Evolutionary conservation across 2,329 filamentous ascomycete genomes (phyloP), one percentile per base, ranked within the genome.

Genomic region (Xylaria digitata): DNA sequence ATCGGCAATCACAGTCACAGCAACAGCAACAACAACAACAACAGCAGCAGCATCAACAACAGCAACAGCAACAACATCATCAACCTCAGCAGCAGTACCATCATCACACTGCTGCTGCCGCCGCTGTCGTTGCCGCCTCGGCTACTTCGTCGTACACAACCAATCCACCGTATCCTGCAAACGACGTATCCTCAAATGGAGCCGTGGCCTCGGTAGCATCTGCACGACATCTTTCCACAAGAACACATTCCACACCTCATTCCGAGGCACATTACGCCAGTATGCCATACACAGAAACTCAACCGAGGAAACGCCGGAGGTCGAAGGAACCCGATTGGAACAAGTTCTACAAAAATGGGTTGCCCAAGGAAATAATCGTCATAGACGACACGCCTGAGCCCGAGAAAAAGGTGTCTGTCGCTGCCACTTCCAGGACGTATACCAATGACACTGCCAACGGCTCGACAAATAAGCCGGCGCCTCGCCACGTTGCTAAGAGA

Each of bases 361-460:
- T 94, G 30, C 92, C 92, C 26, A 91, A 93, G 77, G 92, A 96
- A 81, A 89, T 96, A 76, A 95, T 96, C 75, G 89, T 95, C 74
- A 96, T 96, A 74, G 89, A 91, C 71, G 85, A 94, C 78, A 89
- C 88, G 4, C 91, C 91, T 58, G 85, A 86, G 65, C 84, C 85
- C 63, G 84, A 86, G n/a, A 71, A 77, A 57, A 78, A 79, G 19
- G 74, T 65, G 72, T 73, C 71, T 67, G 66, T 72, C 66, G 65
- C 74, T 58, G 62, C 71, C 67, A 74, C 76, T 15, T 71, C 74
- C 45, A 83, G 80, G 75, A 76, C 82, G 32, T 77, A 78, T 63
- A 72, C 74, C 45, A 80, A 76, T 69, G 77, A 76, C 68, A 72
- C 67, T 55, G 74, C 74, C 67, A 77, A 78, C 69, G 75, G 75